Conservation (phyloP, 2,329 filamentous ascomycete species). For the Alternaria sp. region DNA sequence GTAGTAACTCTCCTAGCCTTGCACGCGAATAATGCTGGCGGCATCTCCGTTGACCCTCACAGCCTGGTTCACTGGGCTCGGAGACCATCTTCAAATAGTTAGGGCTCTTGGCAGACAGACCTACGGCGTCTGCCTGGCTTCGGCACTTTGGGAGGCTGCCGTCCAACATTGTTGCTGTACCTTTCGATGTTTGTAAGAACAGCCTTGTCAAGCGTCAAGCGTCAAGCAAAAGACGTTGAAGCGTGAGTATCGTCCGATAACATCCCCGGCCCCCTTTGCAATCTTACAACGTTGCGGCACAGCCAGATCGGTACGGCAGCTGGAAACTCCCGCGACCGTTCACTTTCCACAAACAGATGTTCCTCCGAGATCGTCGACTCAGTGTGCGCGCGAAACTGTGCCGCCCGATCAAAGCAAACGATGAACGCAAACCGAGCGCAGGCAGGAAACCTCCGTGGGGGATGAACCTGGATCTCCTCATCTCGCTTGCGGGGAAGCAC, state of each 20-base stretch:
- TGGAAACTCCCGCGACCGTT: slow-evolving; percentile 9
- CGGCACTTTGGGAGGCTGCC: slow-evolving; percentile 6
- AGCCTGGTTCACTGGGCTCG: slow-evolving; percentile 4
- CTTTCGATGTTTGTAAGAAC: neutral
- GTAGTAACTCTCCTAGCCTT: neutral
- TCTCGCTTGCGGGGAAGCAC: slow-evolving; percentile 19
- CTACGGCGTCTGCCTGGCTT: slow-evolving; percentile 6
- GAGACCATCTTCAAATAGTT: slow-evolving; percentile 12
- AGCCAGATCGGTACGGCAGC: slow-evolving; percentile 14
- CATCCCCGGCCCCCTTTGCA: slow-evolving; percentile 15
- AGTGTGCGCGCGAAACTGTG: slow-evolving; percentile 1
- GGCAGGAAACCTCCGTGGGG: slow-evolving; percentile 5
- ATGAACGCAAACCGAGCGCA: slow-evolving; percentile 14
- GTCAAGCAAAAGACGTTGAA: neutral
- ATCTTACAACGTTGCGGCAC: slow-evolving; percentile 16
- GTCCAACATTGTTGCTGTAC: neutral
- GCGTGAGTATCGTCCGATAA: neutral
- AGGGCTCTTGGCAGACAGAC: slow-evolving; percentile 12
- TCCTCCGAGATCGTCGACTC: slow-evolving; percentile 14
- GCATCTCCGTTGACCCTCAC: slow-evolving; percentile 5
- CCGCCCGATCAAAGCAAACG: slow-evolving; percentile 6
- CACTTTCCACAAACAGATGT: slow-evolving; percentile 6
- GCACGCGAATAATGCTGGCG: slow-evolving; percentile 3
- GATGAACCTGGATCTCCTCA: slow-evolving; percentile 14
- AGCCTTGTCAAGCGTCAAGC: neutral